These are phyloP conservation scores for Ogataea angusta DNA, from an alignment of 805 yeast genomes.

Conservation along the genomic window DNA sequence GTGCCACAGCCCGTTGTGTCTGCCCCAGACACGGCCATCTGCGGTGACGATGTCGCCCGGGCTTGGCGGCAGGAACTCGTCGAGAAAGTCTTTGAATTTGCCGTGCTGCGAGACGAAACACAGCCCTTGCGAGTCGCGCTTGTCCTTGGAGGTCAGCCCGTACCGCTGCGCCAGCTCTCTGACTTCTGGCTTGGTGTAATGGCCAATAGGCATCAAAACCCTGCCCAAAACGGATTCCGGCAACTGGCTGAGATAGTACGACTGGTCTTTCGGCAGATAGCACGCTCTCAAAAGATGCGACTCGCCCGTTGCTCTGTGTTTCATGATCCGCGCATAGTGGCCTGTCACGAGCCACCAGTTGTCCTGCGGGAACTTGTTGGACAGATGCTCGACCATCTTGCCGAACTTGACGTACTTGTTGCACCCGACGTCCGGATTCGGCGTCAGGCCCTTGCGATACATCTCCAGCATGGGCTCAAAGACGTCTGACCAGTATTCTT, in stretches of 20 bases:
- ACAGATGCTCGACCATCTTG: constrained; percentile 54
- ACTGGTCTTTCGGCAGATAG: constrained; percentile 75
- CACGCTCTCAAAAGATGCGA: constrained; percentile 54
- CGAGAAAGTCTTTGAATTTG: constrained; percentile 66
- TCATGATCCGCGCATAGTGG: constrained; percentile 62
- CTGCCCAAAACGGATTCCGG: constrained; percentile 41
- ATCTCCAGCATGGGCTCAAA: constrained; percentile 85
- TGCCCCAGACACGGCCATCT: constrained; percentile 74
- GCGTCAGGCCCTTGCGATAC: constrained; percentile 75
- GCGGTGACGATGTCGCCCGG: constrained; percentile 81
- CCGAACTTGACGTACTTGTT: constrained; percentile 89
- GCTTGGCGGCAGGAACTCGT: constrained; percentile 65
- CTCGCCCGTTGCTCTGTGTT: constrained; percentile 30
- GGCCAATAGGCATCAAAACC: constrained; percentile 78
- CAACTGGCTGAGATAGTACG: constrained; percentile 80
- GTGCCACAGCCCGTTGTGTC: constrained; percentile 86
- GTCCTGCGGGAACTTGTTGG: constrained; percentile 12
- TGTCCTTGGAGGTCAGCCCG: constrained; percentile 60
- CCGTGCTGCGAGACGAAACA: constrained; percentile 77
- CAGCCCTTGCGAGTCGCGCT: constrained; percentile 91
- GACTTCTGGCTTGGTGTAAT: constrained; percentile 68
- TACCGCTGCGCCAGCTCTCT: constrained; percentile 59
- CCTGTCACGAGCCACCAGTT: constrained; percentile 91
- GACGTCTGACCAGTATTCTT: constrained; percentile 89
- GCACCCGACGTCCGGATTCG: constrained; percentile 93